Evolutionary conservation across 225 moss, liverwort and hornwort species (phyloP).

Genomic region (Lunularia cruciata): DNA sequence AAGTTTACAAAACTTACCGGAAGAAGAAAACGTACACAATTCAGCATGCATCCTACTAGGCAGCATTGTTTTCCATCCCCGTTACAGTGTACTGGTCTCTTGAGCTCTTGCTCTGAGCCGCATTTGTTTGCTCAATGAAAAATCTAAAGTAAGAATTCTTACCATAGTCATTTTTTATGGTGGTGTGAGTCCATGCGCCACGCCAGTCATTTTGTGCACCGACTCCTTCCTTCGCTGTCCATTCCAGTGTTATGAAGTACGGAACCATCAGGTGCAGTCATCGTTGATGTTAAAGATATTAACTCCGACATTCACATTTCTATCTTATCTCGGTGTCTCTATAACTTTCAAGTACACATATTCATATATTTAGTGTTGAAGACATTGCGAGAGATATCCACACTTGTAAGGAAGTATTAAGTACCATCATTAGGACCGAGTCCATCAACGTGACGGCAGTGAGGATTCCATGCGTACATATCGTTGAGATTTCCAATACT

Average conservation of each 20-base stretch:
- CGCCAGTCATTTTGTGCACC: slow-evolving; percentile 86
- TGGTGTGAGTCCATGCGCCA: slow-evolving; percentile 93
- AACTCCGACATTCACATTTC: not conserved
- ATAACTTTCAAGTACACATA: too few species aligned
- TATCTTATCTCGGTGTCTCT: too few species aligned
- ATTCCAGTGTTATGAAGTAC: not conserved
- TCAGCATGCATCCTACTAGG: too few species aligned
- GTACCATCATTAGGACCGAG: slow-evolving; percentile 45
- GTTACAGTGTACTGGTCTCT: too few species aligned
- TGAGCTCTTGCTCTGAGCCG: too few species aligned
- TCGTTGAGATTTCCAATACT: slow-evolving; percentile 85
- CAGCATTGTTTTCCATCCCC: too few species aligned
- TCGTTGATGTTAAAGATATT: not conserved
- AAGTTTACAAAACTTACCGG: too few species aligned
- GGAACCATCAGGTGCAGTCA: not conserved
- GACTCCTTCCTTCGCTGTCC: slow-evolving; percentile 44
- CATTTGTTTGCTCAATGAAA: too few species aligned
- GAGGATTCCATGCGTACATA: slow-evolving; percentile 73
- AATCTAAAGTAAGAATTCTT: not conserved
- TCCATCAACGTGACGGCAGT: slow-evolving; percentile 74
- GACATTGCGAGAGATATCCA: slow-evolving; percentile 18
- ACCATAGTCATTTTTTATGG: slow-evolving; percentile 64
- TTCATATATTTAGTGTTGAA: too few species aligned
- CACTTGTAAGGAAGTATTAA: not conserved
- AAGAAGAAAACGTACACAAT: too few species aligned